phyloP scores from a whole-genome alignment of 805 yeast species.

The Lipomyces starkeyi region DNA sequence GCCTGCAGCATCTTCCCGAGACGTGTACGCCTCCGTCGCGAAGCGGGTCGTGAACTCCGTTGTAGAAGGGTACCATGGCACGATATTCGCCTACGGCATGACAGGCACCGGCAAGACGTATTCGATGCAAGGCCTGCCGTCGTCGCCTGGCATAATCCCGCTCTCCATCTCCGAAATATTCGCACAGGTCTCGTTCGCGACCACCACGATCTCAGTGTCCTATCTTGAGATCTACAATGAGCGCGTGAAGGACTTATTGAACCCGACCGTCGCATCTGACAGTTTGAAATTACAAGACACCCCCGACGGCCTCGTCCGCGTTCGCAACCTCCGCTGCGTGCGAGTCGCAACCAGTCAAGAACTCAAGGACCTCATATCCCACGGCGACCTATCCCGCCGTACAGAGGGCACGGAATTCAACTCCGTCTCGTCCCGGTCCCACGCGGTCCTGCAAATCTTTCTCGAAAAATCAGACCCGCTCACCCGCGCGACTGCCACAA shows the following conservation, averaged over 20 bases:
- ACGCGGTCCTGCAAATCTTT: slow-evolving; percentile 80
- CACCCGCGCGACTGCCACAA: slow-evolving; percentile 39
- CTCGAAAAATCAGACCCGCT: slow-evolving; percentile 49
- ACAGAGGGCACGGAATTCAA: slow-evolving; percentile 92
- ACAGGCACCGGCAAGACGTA: slow-evolving; percentile 92
- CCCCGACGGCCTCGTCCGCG: slow-evolving; percentile 68
- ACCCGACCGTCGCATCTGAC: slow-evolving; percentile 47
- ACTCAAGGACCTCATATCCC: slow-evolving; percentile 61
- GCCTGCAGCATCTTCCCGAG: slow-evolving; percentile 46
- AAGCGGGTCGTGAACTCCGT: slow-evolving; percentile 59
- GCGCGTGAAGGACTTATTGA: slow-evolving; percentile 75
- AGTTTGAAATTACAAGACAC: slow-evolving; percentile 84
- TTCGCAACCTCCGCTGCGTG: slow-evolving; percentile 73
- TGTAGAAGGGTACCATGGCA: slow-evolving; percentile 69
- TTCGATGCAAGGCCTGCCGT: slow-evolving; percentile 75
- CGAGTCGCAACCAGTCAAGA: slow-evolving; percentile 63
- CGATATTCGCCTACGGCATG: slow-evolving; percentile 93
- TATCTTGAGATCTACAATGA: slow-evolving; percentile 90
- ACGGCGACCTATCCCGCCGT: slow-evolving; percentile 76
- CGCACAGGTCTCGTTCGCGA: slow-evolving; percentile 49
- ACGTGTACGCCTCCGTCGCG: slow-evolving; percentile 66
- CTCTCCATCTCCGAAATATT: slow-evolving; percentile 68
- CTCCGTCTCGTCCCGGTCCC: slow-evolving; percentile 86
- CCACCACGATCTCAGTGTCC: slow-evolving; percentile 59
- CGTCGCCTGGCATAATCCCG: slow-evolving; percentile 74